These are phyloP conservation scores for Prorocentrum cordatum DNA, from an alignment of 169 alveolate species.

Conservation along the genomic window DNA sequence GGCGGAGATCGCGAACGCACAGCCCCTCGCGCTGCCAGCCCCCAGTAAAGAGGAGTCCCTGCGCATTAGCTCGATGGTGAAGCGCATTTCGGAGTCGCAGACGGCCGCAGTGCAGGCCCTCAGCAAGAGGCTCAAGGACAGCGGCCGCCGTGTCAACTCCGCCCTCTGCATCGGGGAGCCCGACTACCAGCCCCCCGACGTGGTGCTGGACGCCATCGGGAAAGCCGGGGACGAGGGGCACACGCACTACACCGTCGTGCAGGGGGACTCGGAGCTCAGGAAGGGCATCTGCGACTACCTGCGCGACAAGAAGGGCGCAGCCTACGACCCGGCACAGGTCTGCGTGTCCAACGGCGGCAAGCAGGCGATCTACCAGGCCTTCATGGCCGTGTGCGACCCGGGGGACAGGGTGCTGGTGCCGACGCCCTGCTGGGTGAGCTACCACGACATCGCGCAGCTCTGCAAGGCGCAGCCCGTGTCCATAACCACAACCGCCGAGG, in stretches of 20 bases:
- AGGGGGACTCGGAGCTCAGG: neutral
- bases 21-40: no score
- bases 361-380: neutral
- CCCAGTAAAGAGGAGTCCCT: no score
- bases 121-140: neutral
- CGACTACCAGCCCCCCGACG: neutral
- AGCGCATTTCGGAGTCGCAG: neutral
- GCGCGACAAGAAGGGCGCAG: no score
- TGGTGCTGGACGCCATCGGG: neutral
- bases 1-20: no score
- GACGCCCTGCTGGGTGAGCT: neutral
- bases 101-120: neutral
- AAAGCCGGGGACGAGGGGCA: no score
- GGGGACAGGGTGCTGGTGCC: neutral
- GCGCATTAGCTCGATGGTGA: no score
- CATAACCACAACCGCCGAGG: neutral
- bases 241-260: neutral
- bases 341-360: neutral
- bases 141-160: neutral
- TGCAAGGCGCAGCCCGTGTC: neutral
- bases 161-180: conserved; percentile 15
- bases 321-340: neutral
- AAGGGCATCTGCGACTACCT: neutral
- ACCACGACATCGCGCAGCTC: neutral
- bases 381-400: neutral